These are phyloP conservation scores for Polyplosphaeria fusca DNA, from an alignment of 495 filamentous ascomycete species.

Conservation along the genomic window DNA sequence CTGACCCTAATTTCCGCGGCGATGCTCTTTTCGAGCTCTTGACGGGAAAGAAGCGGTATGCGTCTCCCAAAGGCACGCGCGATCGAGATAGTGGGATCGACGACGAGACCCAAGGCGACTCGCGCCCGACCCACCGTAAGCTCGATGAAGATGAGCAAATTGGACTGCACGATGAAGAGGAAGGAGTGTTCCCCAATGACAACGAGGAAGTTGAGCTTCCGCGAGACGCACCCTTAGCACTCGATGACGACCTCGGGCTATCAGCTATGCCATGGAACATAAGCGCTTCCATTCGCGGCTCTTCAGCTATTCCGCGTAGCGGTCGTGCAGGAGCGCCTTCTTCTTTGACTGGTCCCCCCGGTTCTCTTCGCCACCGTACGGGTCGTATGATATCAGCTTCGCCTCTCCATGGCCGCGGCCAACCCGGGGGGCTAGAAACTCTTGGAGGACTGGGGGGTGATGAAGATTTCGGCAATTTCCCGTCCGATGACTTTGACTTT, in stretches of 20 bases:
- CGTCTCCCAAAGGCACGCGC: constrained; percentile 39
- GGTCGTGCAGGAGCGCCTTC: constrained; percentile 30
- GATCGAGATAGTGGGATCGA: constrained; percentile 41
- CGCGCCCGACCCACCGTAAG: constrained; percentile 48
- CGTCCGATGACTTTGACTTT: constrained; percentile 18
- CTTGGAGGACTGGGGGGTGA: constrained; percentile 43
- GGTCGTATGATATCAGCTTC: constrained; percentile 58
- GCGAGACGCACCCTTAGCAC: constrained; percentile 55
- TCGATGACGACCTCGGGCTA: constrained; percentile 55
- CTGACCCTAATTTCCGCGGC: constrained; percentile 56
- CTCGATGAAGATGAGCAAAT: constrained; percentile 41
- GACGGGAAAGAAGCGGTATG: constrained; percentile 36
- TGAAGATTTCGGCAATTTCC: constrained; percentile 20
- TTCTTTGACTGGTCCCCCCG: constrained; percentile 37
- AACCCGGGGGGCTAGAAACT: constrained; percentile 46
- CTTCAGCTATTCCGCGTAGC: constrained; percentile 41
- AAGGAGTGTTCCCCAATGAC: constrained; percentile 39
- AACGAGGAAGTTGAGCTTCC: constrained; percentile 52
- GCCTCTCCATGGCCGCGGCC: constrained; percentile 57
- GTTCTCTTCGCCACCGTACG: constrained; percentile 37
- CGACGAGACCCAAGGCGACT: constrained; percentile 39
- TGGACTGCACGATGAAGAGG: constrained; percentile 45
- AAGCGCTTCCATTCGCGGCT: constrained; percentile 57
- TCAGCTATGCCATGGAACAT: constrained; percentile 71
- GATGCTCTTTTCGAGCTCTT: constrained; percentile 50